Evolutionary conservation across 129 eudicot species (phyloP).

Genomic region (Flaveria robusta): DNA sequence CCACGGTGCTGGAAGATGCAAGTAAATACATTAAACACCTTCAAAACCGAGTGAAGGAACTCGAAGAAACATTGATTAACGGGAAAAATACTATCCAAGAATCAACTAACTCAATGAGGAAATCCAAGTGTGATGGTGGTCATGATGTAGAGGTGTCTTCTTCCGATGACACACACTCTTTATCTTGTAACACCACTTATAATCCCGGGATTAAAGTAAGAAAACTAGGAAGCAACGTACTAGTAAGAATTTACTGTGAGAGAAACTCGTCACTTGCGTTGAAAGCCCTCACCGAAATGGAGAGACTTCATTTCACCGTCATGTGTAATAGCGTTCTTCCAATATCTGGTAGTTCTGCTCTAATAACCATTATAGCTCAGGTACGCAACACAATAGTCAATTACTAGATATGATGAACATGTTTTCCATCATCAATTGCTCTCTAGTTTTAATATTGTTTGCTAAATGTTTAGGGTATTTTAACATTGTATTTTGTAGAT

Average conservation of each 20-base stretch:
- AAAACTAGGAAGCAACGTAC: conserved; percentile 26
- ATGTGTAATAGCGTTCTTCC: conserved; percentile 32
- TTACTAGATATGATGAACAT: conserved; percentile 1
- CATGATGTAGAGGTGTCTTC: conserved; percentile 29
- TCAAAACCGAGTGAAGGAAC: conserved; percentile 40
- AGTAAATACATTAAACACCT: conserved; percentile 34
- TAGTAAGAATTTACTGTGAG: conserved; percentile 33
- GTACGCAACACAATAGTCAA: conserved; percentile 2
- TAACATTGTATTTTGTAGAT: conserved; percentile 25
- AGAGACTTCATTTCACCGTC: conserved; percentile 32
- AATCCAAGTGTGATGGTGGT: conserved; percentile 18
- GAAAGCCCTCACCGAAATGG: conserved; percentile 34
- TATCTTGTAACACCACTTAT: conserved; percentile 3
- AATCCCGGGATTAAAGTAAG: conserved; percentile 32
- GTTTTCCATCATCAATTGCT: background rate
- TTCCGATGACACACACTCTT: conserved; percentile 9
- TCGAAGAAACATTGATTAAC: conserved; percentile 17
- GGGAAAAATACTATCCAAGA: background rate
- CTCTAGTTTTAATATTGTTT: background rate
- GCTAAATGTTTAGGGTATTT: background rate
- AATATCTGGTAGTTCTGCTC: conserved; percentile 17
- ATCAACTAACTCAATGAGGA: conserved; percentile 14
- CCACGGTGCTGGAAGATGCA: conserved; percentile 38
- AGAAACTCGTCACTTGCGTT: conserved; percentile 16
- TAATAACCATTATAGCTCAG: conserved; percentile 39